These are phyloP conservation scores for Neurospora crassa DNA, from an alignment of 2,329 filamentous ascomycete genomes.

Conservation along the genomic window DNA sequence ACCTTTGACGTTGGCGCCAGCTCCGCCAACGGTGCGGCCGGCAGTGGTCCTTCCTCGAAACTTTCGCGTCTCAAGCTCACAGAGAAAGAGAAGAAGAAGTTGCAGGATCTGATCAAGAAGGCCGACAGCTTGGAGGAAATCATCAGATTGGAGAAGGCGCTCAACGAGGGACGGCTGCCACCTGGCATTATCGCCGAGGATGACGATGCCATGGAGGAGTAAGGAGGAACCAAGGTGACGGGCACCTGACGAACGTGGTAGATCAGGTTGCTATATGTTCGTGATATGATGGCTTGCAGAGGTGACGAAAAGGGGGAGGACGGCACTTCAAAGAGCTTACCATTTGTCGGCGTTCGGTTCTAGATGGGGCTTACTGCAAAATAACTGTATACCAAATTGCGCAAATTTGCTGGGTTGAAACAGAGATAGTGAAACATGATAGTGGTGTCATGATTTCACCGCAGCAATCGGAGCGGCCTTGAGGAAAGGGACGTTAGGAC, in stretches of 20 bases:
- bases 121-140: constrained; percentile 89
- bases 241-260: background rate
- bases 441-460: background rate
- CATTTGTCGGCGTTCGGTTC: background rate
- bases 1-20: constrained; percentile 49
- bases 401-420: background rate
- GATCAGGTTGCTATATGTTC: background rate
- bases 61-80: constrained; percentile 76
- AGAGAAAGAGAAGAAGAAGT: constrained; percentile 73
- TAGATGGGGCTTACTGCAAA: background rate
- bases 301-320: background rate
- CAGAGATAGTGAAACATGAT: background rate
- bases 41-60: constrained; percentile 38
- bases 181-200: constrained; percentile 50
- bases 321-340: background rate
- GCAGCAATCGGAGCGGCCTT: background rate
- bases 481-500: too few species aligned
- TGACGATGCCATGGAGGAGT: constrained; percentile 49
- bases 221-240: constrained; percentile 8
- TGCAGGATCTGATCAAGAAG: constrained; percentile 80
- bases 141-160: constrained; percentile 77
- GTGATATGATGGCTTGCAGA: background rate
- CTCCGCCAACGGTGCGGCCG: constrained; percentile 30
- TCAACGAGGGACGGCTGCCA: constrained; percentile 82
- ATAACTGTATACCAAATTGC: background rate